phyloP scores from a whole-genome alignment of 371 early-diverging fungal species.

The Rhizopus sp. region DNA sequence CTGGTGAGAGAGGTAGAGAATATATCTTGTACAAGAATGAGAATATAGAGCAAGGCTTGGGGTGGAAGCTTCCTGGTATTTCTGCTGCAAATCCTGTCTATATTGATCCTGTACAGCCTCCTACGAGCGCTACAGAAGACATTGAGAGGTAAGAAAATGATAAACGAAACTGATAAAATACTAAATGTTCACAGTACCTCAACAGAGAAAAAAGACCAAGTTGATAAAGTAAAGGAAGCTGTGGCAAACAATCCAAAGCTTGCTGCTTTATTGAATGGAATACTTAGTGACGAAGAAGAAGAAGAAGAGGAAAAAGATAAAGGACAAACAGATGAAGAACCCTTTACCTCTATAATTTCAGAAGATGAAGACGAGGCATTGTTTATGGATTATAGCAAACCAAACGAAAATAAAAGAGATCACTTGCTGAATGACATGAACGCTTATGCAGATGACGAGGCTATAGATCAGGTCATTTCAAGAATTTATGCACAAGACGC shows the following conservation, averaged over 20 bases:
- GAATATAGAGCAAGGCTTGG: constrained; percentile 57
- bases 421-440: constrained; percentile 33
- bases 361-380: constrained; percentile 33
- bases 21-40: constrained; percentile 87
- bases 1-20: constrained; percentile 77
- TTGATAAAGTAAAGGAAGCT: constrained; percentile 38
- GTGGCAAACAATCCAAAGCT: constrained; percentile 35
- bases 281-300: constrained; percentile 25
- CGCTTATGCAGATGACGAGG: constrained; percentile 57
- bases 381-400: background rate
- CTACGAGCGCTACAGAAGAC: background rate
- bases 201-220: background rate
- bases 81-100: constrained; percentile 23
- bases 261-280: constrained; percentile 26
- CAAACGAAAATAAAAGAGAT: background rate
- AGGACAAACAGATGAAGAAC: background rate
- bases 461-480: constrained; percentile 56
- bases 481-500: constrained; percentile 41
- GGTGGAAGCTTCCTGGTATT: constrained; percentile 69
- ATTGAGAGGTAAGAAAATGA: constrained; percentile 31
- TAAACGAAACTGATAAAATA: constrained; percentile 30
- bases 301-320: constrained; percentile 10
- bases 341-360: background rate
- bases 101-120: constrained; percentile 14
- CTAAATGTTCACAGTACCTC: background rate